Base-by-base conservation (phyloP, 2,329 filamentous ascomycete genomes). In the Colletotrichum brevisporum region DNA sequence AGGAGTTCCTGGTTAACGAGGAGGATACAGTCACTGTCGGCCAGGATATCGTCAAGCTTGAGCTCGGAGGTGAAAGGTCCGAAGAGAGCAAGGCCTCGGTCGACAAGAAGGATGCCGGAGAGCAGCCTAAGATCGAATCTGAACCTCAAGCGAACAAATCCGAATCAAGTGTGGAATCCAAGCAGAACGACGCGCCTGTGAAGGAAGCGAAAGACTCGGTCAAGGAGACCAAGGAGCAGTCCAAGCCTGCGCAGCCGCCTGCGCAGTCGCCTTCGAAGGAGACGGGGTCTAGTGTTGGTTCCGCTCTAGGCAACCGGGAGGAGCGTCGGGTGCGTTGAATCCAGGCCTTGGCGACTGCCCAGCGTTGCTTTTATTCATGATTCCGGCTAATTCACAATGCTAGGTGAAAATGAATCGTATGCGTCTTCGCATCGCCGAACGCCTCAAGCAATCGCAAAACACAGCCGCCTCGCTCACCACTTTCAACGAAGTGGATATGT, bases 321-420 rank as follows among this genome's bases (percentile, higher is more conserved):
- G 95, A 99, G 85, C 92, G 94, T 73, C 90, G 94, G 71, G 94
- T 95, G 89, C 74, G 92, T 84, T 47, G 13, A 9, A 2, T 10
- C 5, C 9, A 51, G 6, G 15, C 27, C 15, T 18, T 26, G 12
- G 27, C 24, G 41, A 21, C 5, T 26, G 3, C 26, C 5, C 24
- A 12, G 26, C 50, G 12, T 31, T 21, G 24, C 51, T n/a, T 10
- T n/a, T 8, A 43, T 57, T 16, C 10, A 12, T 50, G 41, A 13
- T 41, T 4, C 21, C 15, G 24, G 50, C 48, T 65, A 13, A 59
- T 13, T 3, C 6, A 4, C 26, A 4, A 9, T n/a, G 50, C 15
- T 60, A 96, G 93, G 94, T 98, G 77, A 99, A 99, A 88, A 99
- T 99, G 96, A 98, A 98, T 87, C 94, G 96, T 73, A 99, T 99